phyloP scores from a whole-genome alignment of 768 basidiomycete genomes.

The Trametes villosa region DNA sequence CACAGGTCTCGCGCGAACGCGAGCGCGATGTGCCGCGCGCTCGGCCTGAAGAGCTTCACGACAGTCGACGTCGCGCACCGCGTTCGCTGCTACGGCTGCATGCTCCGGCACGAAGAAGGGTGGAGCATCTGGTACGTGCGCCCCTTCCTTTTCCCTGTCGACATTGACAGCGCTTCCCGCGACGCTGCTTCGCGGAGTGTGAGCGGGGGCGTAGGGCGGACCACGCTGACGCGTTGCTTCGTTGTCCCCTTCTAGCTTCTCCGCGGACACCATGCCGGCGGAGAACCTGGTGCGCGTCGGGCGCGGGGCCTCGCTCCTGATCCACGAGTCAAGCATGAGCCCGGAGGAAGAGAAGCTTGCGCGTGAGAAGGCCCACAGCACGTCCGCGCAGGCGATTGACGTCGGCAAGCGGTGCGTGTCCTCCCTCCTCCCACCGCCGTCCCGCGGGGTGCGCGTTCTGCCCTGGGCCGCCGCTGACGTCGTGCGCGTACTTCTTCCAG shows the following conservation, averaged over 20 bases:
- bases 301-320: slow-evolving; percentile 72
- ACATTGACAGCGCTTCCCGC: neutral
- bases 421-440: neutral
- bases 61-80: slow-evolving; percentile 80
- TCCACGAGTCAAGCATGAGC: slow-evolving; percentile 94
- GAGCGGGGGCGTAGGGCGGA: neutral
- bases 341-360: slow-evolving; percentile 83
- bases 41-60: slow-evolving; percentile 62
- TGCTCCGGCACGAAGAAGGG: slow-evolving; percentile 68
- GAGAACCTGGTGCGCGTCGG: slow-evolving; percentile 69
- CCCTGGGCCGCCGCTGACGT: neutral
- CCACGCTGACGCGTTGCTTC: slow-evolving; percentile 18
- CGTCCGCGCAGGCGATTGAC: slow-evolving; percentile 84
- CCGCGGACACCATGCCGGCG: slow-evolving; percentile 87
- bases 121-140: slow-evolving; percentile 78
- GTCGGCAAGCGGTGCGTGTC: slow-evolving; percentile 66
- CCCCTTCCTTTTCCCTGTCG: neutral
- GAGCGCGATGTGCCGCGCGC: slow-evolving; percentile 48
- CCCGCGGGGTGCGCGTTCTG: neutral
- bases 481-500: slow-evolving; percentile 41
- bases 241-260: slow-evolving; percentile 65
- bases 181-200: neutral
- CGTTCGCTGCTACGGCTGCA: slow-evolving; percentile 70
- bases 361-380: slow-evolving; percentile 80
- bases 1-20: slow-evolving; percentile 52